Base-by-base conservation (phyloP, 2,329 filamentous ascomycete species). In the Lachnellula suecica region DNA sequence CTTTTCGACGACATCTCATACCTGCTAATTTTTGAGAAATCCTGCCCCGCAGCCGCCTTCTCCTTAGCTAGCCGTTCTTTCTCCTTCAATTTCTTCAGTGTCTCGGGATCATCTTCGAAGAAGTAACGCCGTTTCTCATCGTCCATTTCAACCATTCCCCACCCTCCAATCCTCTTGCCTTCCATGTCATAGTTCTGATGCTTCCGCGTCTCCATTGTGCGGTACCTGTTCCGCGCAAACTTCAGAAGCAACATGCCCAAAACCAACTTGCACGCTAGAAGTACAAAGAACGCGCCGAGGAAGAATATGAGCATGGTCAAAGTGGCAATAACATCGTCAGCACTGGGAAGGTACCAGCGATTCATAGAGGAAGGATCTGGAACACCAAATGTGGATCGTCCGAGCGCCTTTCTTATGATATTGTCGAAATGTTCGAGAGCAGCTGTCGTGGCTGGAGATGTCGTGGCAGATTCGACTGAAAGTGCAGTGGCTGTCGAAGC, bases 1-100 rank as follows among this genome's bases (percentile, higher is more conserved):
- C 94, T 81, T 79, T 97, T 97, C 0, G 91, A 90, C 63, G 91
- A 87, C 94, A 97, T 97, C 67, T 91, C 91, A 73, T 97, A 99
- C 63, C 94, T 79, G 62, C 79, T 83, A 57, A 84, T 90, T 68
- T 74, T 83, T 65, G 79, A 88, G 71, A 83, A 83, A 68, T 82
- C 83, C 47, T 82, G 79, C 50, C 78, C 78, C 47, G 74, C 73
- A 31, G 78, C 72, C 22, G 78, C 78, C 59, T 80, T 84, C 58
- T 83, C 82, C 56, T 81, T 82, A 6, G 79, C 80, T 62, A 81
- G 76, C 64, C 82, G 81, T 55, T 86, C 84, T 58, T 84, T 83
- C 53, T 85, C 83, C 56, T 77, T 77, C 63, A 87, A 66, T 52
- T 76, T 76, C 62, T 77, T 79, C 54, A 89, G 66, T 0, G 84